These are phyloP conservation scores for Trapa bicornis DNA, from an alignment of 345 rosid species.

Conservation along the genomic window DNA sequence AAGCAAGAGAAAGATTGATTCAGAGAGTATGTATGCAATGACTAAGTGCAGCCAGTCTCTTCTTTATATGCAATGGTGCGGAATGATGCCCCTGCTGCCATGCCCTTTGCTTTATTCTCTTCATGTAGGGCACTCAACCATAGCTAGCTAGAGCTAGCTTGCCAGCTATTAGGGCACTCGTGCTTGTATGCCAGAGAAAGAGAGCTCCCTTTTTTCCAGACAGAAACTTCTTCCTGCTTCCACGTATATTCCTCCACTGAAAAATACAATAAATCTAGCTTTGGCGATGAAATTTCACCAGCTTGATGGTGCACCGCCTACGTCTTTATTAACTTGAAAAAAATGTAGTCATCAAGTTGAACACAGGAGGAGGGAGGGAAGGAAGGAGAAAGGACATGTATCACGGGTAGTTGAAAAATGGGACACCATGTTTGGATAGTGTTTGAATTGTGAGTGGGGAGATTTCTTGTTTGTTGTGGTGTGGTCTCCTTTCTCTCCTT, in stretches of 20 bases:
- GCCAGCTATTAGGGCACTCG: too few relatives aligned
- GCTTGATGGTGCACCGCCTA: background rate
- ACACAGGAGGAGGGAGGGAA: background rate
- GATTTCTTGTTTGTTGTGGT: conserved; percentile 11
- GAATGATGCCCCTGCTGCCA: background rate
- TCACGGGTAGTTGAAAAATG: background rate
- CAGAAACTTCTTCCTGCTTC: background rate
- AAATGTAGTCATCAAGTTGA: too few relatives aligned
- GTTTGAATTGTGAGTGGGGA: conserved; percentile 5
- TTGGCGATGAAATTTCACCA: background rate
- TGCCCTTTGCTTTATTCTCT: background rate
- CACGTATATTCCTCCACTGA: too few relatives aligned
- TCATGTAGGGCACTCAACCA: conserved; percentile 2
- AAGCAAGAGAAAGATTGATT: too few relatives aligned
- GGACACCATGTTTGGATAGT: conserved; percentile 39
- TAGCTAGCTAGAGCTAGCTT: too few relatives aligned
- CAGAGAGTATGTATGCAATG: background rate
- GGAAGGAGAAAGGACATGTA: background rate
- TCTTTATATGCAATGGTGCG: background rate
- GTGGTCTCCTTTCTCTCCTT: background rate
- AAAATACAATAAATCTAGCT: too few relatives aligned
- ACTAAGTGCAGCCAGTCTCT: background rate
- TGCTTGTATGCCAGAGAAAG: background rate
- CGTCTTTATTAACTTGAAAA: background rate
- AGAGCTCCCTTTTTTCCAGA: background rate